A percentile compares a stretch with the other conserved stretches of the same genome.
Evolutionary conservation across 2,329 filamentous ascomycete genomes (phyloP).

Genomic region (Lecanicillium sp.): DNA sequence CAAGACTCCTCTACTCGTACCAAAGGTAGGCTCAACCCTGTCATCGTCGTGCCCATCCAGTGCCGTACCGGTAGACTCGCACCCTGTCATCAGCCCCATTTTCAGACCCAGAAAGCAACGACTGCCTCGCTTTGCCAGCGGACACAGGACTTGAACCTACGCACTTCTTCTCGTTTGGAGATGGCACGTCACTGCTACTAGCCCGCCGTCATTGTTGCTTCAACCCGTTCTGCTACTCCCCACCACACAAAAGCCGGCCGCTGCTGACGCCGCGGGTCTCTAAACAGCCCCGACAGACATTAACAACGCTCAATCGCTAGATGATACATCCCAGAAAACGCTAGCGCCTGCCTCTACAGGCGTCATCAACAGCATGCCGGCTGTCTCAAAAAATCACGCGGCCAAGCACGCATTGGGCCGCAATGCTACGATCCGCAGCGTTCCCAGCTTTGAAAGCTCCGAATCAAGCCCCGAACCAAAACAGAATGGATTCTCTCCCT

Average conservation of each 20-base stretch:
- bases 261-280: neutral
- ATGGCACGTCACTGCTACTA: no score
- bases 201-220: no score
- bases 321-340: constrained; percentile 23
- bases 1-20: constrained; percentile 21
- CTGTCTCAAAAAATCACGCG: constrained; percentile 15
- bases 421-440: constrained; percentile 46
- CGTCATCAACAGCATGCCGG: constrained; percentile 30
- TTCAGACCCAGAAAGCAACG: no score
- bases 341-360: constrained; percentile 30
- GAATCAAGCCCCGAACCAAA: constrained; percentile 37
- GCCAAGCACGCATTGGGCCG: constrained; percentile 23
- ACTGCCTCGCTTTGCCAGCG: no score
- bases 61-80: neutral
- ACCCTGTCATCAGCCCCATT: neutral
- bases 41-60: no score
- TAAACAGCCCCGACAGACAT: constrained; percentile 12
- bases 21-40: constrained; percentile 14
- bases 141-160: no score
- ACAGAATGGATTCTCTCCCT: constrained; percentile 48
- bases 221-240: no score
- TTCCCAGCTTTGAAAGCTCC: constrained; percentile 45
- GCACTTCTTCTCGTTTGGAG: neutral
- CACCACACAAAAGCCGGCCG: neutral
- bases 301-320: constrained; percentile 15